Percentiles rank a stretch among this genome's conserved stretches.
Evolutionary conservation across 345 rosid genomes (phyloP).

Genomic region (Salix koriyanagi): DNA sequence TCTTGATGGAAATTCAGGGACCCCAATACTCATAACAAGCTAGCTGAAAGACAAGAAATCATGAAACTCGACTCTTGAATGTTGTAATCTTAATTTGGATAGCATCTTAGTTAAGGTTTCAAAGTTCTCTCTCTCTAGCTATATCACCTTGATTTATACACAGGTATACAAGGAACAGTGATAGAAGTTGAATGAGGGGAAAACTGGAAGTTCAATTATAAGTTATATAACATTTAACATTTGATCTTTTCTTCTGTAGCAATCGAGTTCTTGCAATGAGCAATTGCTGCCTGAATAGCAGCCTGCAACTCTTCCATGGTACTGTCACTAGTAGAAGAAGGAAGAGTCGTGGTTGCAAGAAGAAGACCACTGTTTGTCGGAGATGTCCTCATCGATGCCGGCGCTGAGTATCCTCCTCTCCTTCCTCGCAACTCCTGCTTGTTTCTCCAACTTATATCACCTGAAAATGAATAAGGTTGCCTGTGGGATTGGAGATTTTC

Average conservation of each 20-base stretch:
- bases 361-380: slow-evolving; percentile 80
- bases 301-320: slow-evolving; percentile 96
- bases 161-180: neutral
- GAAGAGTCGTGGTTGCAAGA: slow-evolving; percentile 36
- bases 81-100: neutral
- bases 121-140: neutral
- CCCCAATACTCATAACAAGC: neutral
- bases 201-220: neutral
- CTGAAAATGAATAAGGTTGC: slow-evolving; percentile 52
- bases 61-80: neutral
- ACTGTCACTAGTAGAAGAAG: slow-evolving; percentile 57
- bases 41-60: neutral
- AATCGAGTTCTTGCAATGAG: slow-evolving; percentile 93
- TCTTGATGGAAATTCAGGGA: neutral
- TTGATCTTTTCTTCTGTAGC: slow-evolving; percentile 29
- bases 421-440: slow-evolving; percentile 45
- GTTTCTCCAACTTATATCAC: slow-evolving; percentile 31
- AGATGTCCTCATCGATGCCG: slow-evolving; percentile 84
- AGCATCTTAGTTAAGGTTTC: neutral
- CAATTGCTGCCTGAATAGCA: slow-evolving; percentile 95
- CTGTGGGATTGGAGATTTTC: slow-evolving; percentile 35
- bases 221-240: slow-evolving; percentile 5
- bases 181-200: neutral
- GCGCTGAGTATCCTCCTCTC: slow-evolving; percentile 70
- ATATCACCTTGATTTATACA: neutral